Percentiles rank a stretch among this genome's conserved stretches.
phyloP scores from a whole-genome alignment of 176 grass and related monocot genomes.

The Metroxylon sagu region DNA sequence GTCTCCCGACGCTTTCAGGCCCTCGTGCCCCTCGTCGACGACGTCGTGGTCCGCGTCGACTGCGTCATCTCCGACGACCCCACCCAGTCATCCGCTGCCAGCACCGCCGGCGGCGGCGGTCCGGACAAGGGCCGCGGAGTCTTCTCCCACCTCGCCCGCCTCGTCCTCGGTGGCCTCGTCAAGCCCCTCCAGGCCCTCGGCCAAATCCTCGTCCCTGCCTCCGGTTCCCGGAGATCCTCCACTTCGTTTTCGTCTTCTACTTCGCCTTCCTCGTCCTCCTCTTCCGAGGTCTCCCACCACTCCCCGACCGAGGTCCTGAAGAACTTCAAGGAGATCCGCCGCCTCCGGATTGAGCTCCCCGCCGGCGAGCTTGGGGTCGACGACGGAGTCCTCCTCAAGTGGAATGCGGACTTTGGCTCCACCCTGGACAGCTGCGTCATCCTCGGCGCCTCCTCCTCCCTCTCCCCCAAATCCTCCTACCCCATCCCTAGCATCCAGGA shows the following conservation, averaged over 20 bases:
- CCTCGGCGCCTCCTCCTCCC: not conserved
- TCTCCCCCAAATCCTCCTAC: not conserved
- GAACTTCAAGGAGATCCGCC: conserved; percentile 7
- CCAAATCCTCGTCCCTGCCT: not conserved
- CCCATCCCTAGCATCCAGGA: not conserved
- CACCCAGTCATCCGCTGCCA: not conserved
- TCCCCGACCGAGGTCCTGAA: conserved; percentile 1
- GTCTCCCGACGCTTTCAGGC: conserved; percentile 4
- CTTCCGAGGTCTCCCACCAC: conserved; percentile 2
- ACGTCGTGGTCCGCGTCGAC: conserved; percentile 3
- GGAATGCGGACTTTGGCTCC: conserved; percentile 5
- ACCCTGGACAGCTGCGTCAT: conserved; percentile 5
- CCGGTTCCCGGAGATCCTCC: not conserved
- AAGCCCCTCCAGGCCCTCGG: conserved; percentile 3
- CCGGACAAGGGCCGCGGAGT: not conserved
- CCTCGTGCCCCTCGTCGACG: not conserved
- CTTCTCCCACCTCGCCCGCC: conserved; percentile 2
- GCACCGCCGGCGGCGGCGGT: not conserved
- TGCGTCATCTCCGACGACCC: conserved; percentile 6
- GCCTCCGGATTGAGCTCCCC: conserved; percentile 1
- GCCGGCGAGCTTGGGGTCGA: conserved; percentile 4
- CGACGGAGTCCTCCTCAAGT: not conserved
- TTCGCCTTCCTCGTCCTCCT: not conserved
- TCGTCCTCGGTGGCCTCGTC: conserved; percentile 1
- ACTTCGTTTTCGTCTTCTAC: not conserved